Conservation (phyloP, 257 asterid species). For the Henckelia pumila region DNA sequence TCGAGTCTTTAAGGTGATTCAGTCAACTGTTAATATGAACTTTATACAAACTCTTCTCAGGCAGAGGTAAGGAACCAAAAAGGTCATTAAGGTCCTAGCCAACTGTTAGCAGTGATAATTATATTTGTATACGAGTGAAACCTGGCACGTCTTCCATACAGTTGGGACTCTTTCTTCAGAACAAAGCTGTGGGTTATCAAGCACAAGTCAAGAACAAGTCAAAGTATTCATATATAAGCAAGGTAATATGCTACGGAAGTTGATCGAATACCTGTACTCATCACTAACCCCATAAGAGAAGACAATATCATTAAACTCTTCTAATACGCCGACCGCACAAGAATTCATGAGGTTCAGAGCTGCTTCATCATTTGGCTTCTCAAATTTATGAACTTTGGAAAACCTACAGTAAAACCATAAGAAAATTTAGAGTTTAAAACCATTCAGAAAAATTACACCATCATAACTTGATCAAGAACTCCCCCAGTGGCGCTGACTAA, state of each 20-base stretch:
- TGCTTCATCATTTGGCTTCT: slow-evolving; percentile 82
- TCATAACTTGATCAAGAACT: not conserved
- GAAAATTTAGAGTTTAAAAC: not conserved
- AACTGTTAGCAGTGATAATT: not conserved
- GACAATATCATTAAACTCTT: slow-evolving; percentile 70
- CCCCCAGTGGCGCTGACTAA: slow-evolving; percentile 4
- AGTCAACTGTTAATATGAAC: not conserved
- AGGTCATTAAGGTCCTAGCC: not conserved
- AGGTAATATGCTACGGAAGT: slow-evolving; percentile 2
- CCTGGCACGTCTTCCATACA: slow-evolving; percentile 71
- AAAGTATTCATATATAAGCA: slow-evolving; percentile 5
- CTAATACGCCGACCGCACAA: slow-evolving; percentile 64
- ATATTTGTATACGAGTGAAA: slow-evolving; percentile 24
- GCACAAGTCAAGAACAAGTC: slow-evolving; percentile 20
- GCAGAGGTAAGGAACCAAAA: too few relatives aligned
- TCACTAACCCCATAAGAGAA: slow-evolving; percentile 92
- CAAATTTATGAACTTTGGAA: slow-evolving; percentile 71
- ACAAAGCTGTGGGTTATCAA: slow-evolving; percentile 62
- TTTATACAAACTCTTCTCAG: not conserved
- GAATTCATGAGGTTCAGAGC: slow-evolving; percentile 88
- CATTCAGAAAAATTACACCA: too few relatives aligned
- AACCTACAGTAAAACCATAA: slow-evolving; percentile 44
- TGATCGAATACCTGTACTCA: slow-evolving; percentile 64
- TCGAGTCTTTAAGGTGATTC: not conserved
- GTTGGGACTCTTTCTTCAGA: slow-evolving; percentile 66